A percentile compares a stretch with the other conserved stretches of the same genome.
These are phyloP conservation scores for Hydrangea macrophylla DNA, from an alignment of 148 eudicot genomes.

Conservation along the genomic window DNA sequence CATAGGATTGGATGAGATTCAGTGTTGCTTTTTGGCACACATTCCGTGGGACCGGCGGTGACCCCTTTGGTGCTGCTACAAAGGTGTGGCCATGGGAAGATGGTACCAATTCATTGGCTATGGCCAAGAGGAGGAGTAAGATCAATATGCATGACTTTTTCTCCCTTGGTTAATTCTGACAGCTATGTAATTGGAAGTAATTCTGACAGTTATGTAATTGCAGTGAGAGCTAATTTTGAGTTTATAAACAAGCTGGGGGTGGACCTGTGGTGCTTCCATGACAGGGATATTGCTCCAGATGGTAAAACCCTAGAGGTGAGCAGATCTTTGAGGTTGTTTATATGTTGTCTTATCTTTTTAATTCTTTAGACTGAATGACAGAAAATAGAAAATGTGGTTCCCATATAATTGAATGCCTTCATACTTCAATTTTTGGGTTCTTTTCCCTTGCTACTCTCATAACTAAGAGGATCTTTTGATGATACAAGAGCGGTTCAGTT, in stretches of 20 bases:
- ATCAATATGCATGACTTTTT: background rate
- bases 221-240: constrained; percentile 99
- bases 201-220: constrained; percentile 21
- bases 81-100: constrained; percentile 99
- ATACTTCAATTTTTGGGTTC: background rate
- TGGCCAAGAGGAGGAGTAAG: constrained; percentile 98
- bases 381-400: background rate
- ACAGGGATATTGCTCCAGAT: constrained; percentile 97
- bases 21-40: constrained; percentile 99
- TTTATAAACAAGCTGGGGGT: constrained; percentile 93
- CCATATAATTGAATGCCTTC: background rate
- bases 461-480: too few relatives aligned
- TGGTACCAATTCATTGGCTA: constrained; percentile 85
- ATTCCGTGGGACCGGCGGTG: constrained; percentile 96
- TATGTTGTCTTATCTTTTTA: background rate
- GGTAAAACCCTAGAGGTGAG: constrained; percentile 76
- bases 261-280: constrained; percentile 96
- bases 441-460: background rate
- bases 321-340: background rate
- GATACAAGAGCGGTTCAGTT: too few relatives aligned
- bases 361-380: background rate
- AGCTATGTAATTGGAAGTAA: background rate
- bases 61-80: constrained; percentile 91
- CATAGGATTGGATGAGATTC: constrained; percentile 94
- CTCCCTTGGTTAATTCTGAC: background rate